These are phyloP conservation scores for Xylaria nigripes DNA, from an alignment of 495 filamentous ascomycete species.

Conservation along the genomic window DNA sequence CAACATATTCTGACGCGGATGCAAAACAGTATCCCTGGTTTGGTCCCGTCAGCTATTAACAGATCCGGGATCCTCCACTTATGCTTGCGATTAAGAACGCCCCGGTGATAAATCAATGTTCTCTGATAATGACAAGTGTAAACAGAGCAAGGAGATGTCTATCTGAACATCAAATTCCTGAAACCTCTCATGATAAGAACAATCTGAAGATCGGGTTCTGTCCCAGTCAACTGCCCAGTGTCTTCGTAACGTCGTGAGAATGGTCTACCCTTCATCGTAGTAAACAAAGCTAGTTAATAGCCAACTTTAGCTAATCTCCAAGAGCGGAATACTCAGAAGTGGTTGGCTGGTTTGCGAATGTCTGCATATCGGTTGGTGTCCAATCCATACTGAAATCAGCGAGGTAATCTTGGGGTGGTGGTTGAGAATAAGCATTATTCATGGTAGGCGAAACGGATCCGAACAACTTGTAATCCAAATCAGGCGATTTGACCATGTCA, in stretches of 20 bases:
- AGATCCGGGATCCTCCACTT: neutral
- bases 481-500: slow-evolving; percentile 18
- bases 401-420: slow-evolving; percentile 35
- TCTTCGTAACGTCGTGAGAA: slow-evolving; percentile 24
- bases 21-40: neutral
- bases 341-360: slow-evolving; percentile 15
- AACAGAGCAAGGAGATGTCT: slow-evolving; percentile 14
- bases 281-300: neutral
- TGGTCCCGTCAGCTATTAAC: neutral
- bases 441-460: slow-evolving; percentile 30
- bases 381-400: slow-evolving; percentile 34
- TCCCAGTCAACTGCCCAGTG: slow-evolving; percentile 10
- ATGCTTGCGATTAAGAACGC: neutral
- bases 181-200: slow-evolving; percentile 3
- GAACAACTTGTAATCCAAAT: slow-evolving; percentile 29
- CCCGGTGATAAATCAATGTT: neutral
- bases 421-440: slow-evolving; percentile 32
- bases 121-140: slow-evolving; percentile 8
- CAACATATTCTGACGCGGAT: neutral
- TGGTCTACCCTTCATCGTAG: neutral
- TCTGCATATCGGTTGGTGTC: slow-evolving; percentile 29
- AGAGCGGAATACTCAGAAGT: slow-evolving; percentile 5
- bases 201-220: slow-evolving; percentile 14
- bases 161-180: neutral
- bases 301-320: slow-evolving; percentile 3